A percentile compares a stretch with the other conserved stretches of the same genome.
Evolutionary conservation across 75 land plant genomes (phyloP).

Genomic region (Cupressus sempervirens): DNA sequence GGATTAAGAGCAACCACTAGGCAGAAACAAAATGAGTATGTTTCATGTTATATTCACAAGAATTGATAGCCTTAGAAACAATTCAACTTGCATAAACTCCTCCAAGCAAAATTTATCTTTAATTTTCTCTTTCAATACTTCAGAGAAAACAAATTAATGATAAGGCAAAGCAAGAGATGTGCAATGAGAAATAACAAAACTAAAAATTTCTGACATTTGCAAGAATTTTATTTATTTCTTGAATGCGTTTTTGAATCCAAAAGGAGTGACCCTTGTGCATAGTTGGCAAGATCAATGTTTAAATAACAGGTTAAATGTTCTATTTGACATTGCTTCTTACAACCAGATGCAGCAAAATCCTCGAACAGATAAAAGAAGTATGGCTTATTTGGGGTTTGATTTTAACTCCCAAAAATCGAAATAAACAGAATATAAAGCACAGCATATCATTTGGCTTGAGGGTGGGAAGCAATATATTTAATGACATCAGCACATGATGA

Average conservation of each 20-base stretch:
- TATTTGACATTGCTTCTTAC: not conserved
- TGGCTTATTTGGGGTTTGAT: not conserved
- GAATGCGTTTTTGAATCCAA: slow-evolving; percentile 1
- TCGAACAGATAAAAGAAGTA: not conserved
- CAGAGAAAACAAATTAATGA: not conserved
- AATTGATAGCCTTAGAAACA: not conserved
- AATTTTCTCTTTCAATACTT: not conserved
- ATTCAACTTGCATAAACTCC: not conserved
- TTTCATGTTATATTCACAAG: not conserved
- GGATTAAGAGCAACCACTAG: too few species aligned
- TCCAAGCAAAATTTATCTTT: not conserved
- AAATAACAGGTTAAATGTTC: not conserved
- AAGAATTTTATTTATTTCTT: not conserved
- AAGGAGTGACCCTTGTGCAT: not conserved
- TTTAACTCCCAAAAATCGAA: not conserved
- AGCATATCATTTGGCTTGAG: slow-evolving; percentile 27
- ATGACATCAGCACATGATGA: slow-evolving; percentile 26
- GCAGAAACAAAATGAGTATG: not conserved
- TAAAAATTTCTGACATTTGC: not conserved
- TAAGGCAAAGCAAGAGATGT: not conserved
- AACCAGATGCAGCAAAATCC: not conserved
- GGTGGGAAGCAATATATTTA: slow-evolving; percentile 26
- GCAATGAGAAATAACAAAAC: not conserved
- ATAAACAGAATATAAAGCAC: not conserved
- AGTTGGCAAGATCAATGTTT: not conserved